Evolutionary conservation across 2,329 filamentous ascomycete species (phyloP), one percentile per base, ranked within the genome.

Genomic region (Claviceps pusilla): DNA sequence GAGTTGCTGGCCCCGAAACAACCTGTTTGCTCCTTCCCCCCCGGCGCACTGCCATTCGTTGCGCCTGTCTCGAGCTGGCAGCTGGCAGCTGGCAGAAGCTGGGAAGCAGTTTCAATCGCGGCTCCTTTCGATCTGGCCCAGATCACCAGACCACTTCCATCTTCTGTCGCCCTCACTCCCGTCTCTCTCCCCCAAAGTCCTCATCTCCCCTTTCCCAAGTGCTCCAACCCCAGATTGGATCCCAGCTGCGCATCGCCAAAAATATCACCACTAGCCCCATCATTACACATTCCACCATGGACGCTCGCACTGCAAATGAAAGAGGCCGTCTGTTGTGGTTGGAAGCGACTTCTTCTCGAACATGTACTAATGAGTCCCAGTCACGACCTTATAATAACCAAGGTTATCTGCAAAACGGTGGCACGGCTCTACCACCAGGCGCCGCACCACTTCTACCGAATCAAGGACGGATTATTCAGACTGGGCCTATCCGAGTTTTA

Each of bases 391-490:
- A 71, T 69, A 76, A 71, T 67, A 75, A 73, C 65, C 68, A 70
- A 61, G 76, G 75, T 69, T 84, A 82, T 69, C 71, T 84, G 66
- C 77, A 80, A 62, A 84, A 85, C 70, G 82, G 81, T 66, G 77
- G 75, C 59, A 69, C 71, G 55, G 70, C 73, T 58, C 67, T 78
- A 56, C 77, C 76, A 59, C 73, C 79, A 45, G 80, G 80, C 65
- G 81, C 80, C 60, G 76, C 78, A 47, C 82, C 82, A 59, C 77
- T 84, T 54, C 73, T 84, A 56, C 82, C 82, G 55, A 84, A 84
- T 68, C 81, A 84, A 66, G 82, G 82, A 57, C 79, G 82, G 59
- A 68, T 85, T 59, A 74, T 85, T 63, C 80, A 85, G 66, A 80
- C 76, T 54, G 82, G 82, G 19, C 79, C 81, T 45, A 78, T 83